These are phyloP conservation scores for Gynochthodes officinalis DNA, from an alignment of 257 asterid genomes.

Conservation along the genomic window DNA sequence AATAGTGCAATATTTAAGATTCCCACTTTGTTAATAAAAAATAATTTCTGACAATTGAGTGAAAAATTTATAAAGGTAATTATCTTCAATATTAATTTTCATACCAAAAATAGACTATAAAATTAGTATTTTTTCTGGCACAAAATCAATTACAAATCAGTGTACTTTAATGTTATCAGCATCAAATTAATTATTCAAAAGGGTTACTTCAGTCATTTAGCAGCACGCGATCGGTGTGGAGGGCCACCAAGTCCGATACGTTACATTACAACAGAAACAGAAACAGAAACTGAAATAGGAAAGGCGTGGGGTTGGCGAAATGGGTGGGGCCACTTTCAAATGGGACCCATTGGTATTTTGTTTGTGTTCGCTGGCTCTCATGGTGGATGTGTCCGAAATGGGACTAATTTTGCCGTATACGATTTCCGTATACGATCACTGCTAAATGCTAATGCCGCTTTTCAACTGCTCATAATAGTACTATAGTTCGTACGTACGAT, in stretches of 20 bases:
- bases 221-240: background rate
- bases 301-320: background rate
- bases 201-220: conserved; percentile 6
- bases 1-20: too few relatives aligned
- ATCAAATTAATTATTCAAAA: background rate
- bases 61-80: too few relatives aligned
- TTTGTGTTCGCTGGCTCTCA: background rate
- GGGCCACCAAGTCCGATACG: conserved; percentile 1
- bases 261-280: background rate
- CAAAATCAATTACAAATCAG: too few relatives aligned
- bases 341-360: background rate
- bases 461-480: background rate
- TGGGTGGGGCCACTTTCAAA: background rate
- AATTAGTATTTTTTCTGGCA: too few relatives aligned
- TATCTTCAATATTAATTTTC: too few relatives aligned
- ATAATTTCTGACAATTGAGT: too few relatives aligned
- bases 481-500: conserved; percentile 1
- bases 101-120: too few relatives aligned
- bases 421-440: conserved; percentile 67
- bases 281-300: background rate
- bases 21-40: too few relatives aligned
- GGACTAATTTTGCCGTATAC: conserved; percentile 55
- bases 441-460: too few relatives aligned
- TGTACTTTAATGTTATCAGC: background rate
- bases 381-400: conserved; percentile 37